phyloP scores from a whole-genome alignment of 2,329 filamentous ascomycete species.

The Emydomyces testavorans region DNA sequence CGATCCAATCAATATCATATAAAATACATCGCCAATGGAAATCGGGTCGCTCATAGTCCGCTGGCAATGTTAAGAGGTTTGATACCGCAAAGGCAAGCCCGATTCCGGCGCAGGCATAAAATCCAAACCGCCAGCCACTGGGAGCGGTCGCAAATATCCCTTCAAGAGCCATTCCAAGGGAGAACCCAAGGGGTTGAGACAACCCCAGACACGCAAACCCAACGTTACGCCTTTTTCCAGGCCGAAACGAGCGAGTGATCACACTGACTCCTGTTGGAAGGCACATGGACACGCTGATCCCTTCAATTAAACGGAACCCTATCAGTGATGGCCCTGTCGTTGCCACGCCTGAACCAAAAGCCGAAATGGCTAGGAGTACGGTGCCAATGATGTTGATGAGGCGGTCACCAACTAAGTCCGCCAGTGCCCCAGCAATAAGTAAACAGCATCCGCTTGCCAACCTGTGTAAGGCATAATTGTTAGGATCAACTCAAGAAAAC shows the following conservation, averaged over 20 bases:
- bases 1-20: conserved; percentile 44
- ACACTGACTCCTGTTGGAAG: conserved; percentile 39
- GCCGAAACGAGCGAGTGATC: conserved; percentile 36
- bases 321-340: conserved; percentile 33
- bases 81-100: conserved; percentile 18
- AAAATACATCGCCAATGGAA: conserved; percentile 10
- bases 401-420: conserved; percentile 39
- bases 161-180: conserved; percentile 39
- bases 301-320: conserved; percentile 36
- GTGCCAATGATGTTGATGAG: conserved; percentile 38
- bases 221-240: conserved; percentile 38
- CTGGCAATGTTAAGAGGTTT: conserved; percentile 7
- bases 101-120: conserved; percentile 38
- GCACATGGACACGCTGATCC: conserved; percentile 36
- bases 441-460: conserved; percentile 35
- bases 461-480: conserved; percentile 11
- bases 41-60: conserved; percentile 4
- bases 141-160: conserved; percentile 40
- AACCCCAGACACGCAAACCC: conserved; percentile 41
- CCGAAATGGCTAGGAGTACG: conserved; percentile 32
- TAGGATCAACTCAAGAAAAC: not conserved
- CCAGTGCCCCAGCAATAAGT: conserved; percentile 38
- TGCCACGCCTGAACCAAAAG: conserved; percentile 33
- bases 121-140: conserved; percentile 44
- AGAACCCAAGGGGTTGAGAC: conserved; percentile 41